These are phyloP conservation scores for Nidularia sp. DNA, from an alignment of 768 basidiomycete species.

Conservation along the genomic window DNA sequence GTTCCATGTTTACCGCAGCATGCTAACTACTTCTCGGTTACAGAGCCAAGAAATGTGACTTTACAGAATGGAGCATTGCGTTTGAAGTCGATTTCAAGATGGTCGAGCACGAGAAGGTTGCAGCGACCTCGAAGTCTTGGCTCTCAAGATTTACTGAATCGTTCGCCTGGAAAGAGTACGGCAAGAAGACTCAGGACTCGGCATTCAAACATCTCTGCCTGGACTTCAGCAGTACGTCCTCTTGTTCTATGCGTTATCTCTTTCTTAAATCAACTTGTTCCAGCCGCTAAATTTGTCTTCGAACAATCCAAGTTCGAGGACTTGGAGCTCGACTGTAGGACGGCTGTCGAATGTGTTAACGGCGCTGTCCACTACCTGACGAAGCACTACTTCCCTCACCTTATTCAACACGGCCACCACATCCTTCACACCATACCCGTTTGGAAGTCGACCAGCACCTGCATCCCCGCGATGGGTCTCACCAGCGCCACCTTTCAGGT, in stretches of 20 bases:
- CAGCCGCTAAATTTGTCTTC: constrained; percentile 8
- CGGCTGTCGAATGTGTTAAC: constrained; percentile 3
- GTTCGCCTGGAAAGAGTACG: constrained; percentile 3
- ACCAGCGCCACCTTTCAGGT: constrained; percentile 5
- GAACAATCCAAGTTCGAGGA: constrained; percentile 8
- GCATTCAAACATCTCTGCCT: constrained; percentile 6
- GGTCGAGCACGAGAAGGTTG: constrained; percentile 1
- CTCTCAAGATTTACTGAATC: constrained; percentile 1
- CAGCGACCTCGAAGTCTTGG: constrained; percentile 3
- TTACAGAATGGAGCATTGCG: constrained; percentile 6
- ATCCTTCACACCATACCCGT: constrained; percentile 8
- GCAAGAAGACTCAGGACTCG: neutral
- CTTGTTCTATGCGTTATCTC: neutral
- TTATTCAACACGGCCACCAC: constrained; percentile 5
- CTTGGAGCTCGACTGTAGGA: constrained; percentile 4
- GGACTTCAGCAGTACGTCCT: constrained; percentile 9
- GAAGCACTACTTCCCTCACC: constrained; percentile 5
- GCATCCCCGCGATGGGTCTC: constrained; percentile 1
- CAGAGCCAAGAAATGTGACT: neutral
- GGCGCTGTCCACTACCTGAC: constrained; percentile 7
- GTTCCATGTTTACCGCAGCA: neutral
- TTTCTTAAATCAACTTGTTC: neutral
- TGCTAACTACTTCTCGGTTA: neutral
- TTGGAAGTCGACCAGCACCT: constrained; percentile 5
- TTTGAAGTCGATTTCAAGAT: constrained; percentile 7